phyloP scores from a whole-genome alignment of 441 rosid genomes.

The Codiaeum variegatum region DNA sequence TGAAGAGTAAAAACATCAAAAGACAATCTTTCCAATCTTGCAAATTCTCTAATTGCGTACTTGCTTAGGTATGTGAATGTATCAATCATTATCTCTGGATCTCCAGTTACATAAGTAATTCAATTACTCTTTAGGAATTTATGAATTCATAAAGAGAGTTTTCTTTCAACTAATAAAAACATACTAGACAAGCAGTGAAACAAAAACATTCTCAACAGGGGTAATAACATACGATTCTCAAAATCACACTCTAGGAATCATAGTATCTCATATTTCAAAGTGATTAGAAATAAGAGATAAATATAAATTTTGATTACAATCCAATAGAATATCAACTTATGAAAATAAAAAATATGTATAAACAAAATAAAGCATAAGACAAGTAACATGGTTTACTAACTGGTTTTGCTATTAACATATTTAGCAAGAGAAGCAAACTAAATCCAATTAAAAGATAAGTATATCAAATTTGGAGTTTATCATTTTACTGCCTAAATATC shows the following conservation, averaged over 20 bases:
- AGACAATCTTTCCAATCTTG: constrained; percentile 86
- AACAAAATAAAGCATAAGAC: not conserved
- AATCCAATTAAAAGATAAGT: too few relatives aligned
- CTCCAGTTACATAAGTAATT: constrained; percentile 73
- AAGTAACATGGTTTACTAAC: not conserved
- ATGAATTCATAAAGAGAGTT: not conserved
- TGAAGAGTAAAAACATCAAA: constrained; percentile 11
- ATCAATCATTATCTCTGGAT: constrained; percentile 92
- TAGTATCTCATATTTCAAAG: too few relatives aligned
- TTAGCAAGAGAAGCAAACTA: too few relatives aligned
- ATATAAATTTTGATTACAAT: too few relatives aligned
- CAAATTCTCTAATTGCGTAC: constrained; percentile 91
- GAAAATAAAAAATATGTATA: not conserved
- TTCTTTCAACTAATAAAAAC: not conserved
- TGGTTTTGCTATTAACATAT: too few relatives aligned
- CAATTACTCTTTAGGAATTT: not conserved
- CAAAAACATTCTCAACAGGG: not conserved
- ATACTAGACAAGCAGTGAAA: not conserved
- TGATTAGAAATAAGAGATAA: too few relatives aligned
- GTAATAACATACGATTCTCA: not conserved
- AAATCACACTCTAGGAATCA: not conserved
- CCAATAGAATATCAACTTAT: too few relatives aligned
- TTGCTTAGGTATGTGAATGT: constrained; percentile 66
- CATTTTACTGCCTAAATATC: not conserved
- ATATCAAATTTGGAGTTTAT: not conserved